phyloP scores from a whole-genome alignment of 257 asterid genomes.

The Primulina huaijiensis region DNA sequence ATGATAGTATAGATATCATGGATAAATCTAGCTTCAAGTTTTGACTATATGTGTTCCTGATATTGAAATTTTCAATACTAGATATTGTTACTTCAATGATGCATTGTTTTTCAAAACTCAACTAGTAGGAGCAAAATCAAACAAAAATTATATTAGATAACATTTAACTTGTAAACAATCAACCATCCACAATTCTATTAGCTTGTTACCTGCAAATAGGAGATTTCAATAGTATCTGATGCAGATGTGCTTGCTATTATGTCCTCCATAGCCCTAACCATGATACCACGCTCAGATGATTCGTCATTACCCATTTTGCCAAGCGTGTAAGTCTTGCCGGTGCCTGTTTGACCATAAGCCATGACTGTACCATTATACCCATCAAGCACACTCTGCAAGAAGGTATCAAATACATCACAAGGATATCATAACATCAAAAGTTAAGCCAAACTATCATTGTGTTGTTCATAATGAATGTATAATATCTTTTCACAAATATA shows the following conservation, averaged over 20 bases:
- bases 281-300: slow-evolving; percentile 80
- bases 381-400: slow-evolving; percentile 78
- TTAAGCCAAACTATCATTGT: not conserved
- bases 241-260: slow-evolving; percentile 49
- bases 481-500: not conserved
- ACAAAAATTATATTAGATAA: slow-evolving; percentile 4
- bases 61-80: not conserved
- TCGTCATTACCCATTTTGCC: slow-evolving; percentile 74
- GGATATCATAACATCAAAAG: slow-evolving; percentile 3
- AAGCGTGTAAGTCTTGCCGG: slow-evolving; percentile 90
- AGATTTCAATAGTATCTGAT: slow-evolving; percentile 67
- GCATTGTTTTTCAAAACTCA: too few relatives aligned
- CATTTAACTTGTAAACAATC: not conserved
- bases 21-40: not conserved
- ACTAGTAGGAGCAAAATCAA: not conserved
- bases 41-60: too few relatives aligned
- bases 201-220: slow-evolving; percentile 71
- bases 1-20: not conserved
- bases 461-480: not conserved
- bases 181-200: not conserved
- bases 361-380: slow-evolving; percentile 91
- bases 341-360: slow-evolving; percentile 95
- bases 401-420: slow-evolving; percentile 20
- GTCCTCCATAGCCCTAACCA: slow-evolving; percentile 90
- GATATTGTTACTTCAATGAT: not conserved